Conservation (phyloP, 805 yeast species). For the Jamesozyma hellenica region DNA sequence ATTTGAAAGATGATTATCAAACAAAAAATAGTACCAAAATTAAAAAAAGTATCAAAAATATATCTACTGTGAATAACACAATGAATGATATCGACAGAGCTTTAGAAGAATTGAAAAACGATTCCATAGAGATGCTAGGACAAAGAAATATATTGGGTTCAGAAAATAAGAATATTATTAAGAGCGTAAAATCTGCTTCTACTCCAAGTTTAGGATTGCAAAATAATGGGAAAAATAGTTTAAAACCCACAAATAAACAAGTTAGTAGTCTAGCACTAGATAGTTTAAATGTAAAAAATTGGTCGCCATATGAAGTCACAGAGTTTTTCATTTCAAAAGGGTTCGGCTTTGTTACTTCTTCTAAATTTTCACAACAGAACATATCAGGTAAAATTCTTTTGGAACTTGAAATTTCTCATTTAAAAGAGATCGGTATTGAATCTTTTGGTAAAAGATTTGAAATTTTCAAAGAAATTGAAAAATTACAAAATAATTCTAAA, state of each 20-base stretch:
- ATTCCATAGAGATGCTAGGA: conserved; percentile 13
- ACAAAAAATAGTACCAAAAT: too few relatives aligned
- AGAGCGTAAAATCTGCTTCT: not conserved
- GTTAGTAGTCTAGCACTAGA: not conserved
- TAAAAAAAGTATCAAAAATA: not conserved
- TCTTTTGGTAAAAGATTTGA: conserved; percentile 95
- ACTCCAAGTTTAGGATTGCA: conserved; percentile 2
- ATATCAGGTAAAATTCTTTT: conserved; percentile 78
- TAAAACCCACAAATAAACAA: not conserved
- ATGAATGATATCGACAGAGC: conserved; percentile 67
- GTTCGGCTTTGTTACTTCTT: conserved; percentile 59
- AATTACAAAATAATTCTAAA: conserved; percentile 28
- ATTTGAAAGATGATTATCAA: too few relatives aligned
- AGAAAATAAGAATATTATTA: not conserved
- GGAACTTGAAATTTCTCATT: conserved; percentile 72
- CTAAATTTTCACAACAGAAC: conserved; percentile 74
- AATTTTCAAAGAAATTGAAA: conserved; percentile 77
- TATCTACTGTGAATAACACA: conserved; percentile 37
- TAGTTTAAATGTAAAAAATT: conserved; percentile 35
- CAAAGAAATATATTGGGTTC: not conserved
- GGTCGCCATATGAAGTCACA: conserved; percentile 83
- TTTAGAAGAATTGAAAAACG: conserved; percentile 44
- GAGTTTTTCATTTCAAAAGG: conserved; percentile 63
- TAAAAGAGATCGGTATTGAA: conserved; percentile 83
- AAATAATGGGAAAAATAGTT: not conserved